Conservation (phyloP, 108 stramenopile genomes). For the Poteriospumella lacustris region DNA sequence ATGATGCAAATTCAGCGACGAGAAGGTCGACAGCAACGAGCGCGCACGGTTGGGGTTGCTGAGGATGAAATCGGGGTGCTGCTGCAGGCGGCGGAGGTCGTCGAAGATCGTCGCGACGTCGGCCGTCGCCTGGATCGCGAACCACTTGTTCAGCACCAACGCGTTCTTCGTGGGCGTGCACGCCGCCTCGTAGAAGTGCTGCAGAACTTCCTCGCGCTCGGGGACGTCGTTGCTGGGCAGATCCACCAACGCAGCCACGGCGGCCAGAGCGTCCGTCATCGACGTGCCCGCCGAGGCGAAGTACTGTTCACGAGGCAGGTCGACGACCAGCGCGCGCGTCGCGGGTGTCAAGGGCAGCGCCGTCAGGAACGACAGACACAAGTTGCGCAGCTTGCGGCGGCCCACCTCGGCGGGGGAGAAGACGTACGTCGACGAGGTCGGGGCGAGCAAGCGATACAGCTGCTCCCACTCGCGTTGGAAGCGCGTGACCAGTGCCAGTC, state of each 20-base stretch:
- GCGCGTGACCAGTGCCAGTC: conserved; percentile 61
- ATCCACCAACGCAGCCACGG: conserved; percentile 58
- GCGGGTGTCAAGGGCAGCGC: conserved; percentile 62
- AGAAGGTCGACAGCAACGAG: conserved; percentile 69
- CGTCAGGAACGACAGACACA: conserved; percentile 66
- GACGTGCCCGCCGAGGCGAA: conserved; percentile 61
- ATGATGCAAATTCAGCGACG: conserved; percentile 61
- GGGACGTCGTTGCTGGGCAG: conserved; percentile 28
- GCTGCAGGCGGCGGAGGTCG: conserved; percentile 31
- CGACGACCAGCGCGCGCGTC: too few species aligned
- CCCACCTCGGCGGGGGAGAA: conserved; percentile 39
- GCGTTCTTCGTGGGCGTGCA: conserved; percentile 65
- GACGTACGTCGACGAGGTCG: conserved; percentile 36
- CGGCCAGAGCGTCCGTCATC: conserved; percentile 89
- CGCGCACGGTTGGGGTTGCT: conserved; percentile 86
- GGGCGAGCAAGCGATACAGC: conserved; percentile 44
- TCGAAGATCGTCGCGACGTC: conserved; percentile 64
- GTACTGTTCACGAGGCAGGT: conserved; percentile 59
- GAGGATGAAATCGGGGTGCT: conserved; percentile 79
- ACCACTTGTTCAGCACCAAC: conserved; percentile 71
- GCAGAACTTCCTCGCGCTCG: conserved; percentile 61
- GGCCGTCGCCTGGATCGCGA: conserved; percentile 70
- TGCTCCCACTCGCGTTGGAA: conserved; percentile 52
- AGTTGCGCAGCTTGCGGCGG: conserved; percentile 66
- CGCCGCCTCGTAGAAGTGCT: conserved; percentile 72